Evolutionary conservation across 441 rosid species (phyloP).

Genomic region (Erysimum cheiri): DNA sequence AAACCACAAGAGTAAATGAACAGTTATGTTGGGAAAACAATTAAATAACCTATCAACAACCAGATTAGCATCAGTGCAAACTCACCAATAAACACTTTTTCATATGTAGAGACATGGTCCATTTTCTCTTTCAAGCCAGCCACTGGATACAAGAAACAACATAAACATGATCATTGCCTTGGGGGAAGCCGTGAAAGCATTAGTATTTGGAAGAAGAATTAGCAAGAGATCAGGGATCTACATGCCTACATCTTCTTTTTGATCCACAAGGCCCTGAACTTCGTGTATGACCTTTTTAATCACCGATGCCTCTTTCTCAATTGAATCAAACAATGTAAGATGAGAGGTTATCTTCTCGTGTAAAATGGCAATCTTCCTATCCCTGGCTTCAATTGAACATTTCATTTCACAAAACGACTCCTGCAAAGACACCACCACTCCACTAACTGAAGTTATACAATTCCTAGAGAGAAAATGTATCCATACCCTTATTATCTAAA

Average conservation of each 20-base stretch:
- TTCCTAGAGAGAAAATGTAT: not conserved
- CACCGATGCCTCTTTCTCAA: slow-evolving; percentile 75
- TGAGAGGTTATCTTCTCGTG: slow-evolving; percentile 71
- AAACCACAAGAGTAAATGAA: slow-evolving; percentile 5
- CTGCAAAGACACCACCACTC: slow-evolving; percentile 49
- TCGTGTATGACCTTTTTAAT: slow-evolving; percentile 65
- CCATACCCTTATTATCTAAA: not conserved
- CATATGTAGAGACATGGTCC: slow-evolving; percentile 61
- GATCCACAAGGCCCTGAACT: slow-evolving; percentile 61
- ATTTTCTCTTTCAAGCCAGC: slow-evolving; percentile 69
- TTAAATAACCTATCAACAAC: slow-evolving; percentile 17
- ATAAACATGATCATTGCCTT: slow-evolving; percentile 18
- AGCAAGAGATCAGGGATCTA: slow-evolving; percentile 43
- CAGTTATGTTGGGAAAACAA: not conserved
- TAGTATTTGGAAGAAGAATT: slow-evolving; percentile 26
- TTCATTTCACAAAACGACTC: slow-evolving; percentile 80
- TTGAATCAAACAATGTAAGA: slow-evolving; percentile 72
- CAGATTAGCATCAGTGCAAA: slow-evolving; percentile 8
- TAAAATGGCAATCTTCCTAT: slow-evolving; percentile 55
- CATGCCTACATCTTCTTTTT: slow-evolving; percentile 87
- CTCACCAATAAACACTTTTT: slow-evolving; percentile 64
- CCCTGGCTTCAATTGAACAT: slow-evolving; percentile 61
- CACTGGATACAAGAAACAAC: slow-evolving; percentile 51
- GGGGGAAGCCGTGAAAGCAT: slow-evolving; percentile 26
- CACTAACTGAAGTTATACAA: not conserved